Evolutionary conservation across 148 eudicot genomes (phyloP).

Genomic region (Polygonum maritimum): DNA sequence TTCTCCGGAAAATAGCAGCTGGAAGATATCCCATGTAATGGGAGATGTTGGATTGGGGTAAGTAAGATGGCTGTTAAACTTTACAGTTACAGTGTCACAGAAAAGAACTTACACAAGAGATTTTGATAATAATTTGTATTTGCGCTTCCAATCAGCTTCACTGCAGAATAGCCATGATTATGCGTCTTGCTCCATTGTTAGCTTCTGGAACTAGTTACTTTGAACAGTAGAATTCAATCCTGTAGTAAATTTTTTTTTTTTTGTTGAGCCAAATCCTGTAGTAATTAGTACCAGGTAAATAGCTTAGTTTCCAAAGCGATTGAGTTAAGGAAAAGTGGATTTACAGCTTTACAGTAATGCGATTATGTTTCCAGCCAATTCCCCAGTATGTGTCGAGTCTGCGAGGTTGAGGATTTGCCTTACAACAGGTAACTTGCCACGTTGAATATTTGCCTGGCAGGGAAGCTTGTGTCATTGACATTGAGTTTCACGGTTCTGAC

Average conservation of each 20-base stretch:
- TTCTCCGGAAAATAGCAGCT: neutral
- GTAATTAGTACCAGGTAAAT: neutral
- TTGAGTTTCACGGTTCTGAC: no score
- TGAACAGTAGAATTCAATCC: neutral
- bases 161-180: constrained; percentile 3
- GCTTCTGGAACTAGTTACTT: neutral
- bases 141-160: constrained; percentile 1
- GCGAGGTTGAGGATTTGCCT: no score
- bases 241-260: no score
- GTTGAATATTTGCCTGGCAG: no score
- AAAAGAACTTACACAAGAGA: constrained; percentile 4
- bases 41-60: neutral
- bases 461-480: no score
- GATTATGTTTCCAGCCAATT: no score
- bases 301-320: neutral
- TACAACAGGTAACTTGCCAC: no score
- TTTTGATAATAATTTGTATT: constrained; percentile 7
- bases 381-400: no score
- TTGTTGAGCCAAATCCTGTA: neutral
- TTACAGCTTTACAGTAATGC: no score
- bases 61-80: constrained; percentile 5
- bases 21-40: neutral
- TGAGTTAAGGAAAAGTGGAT: no score
- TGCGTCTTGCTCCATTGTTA: constrained; percentile 1
- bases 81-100: neutral